Conservation (phyloP, 2,329 filamentous ascomycete genomes). For the Helminthosporium solani region DNA sequence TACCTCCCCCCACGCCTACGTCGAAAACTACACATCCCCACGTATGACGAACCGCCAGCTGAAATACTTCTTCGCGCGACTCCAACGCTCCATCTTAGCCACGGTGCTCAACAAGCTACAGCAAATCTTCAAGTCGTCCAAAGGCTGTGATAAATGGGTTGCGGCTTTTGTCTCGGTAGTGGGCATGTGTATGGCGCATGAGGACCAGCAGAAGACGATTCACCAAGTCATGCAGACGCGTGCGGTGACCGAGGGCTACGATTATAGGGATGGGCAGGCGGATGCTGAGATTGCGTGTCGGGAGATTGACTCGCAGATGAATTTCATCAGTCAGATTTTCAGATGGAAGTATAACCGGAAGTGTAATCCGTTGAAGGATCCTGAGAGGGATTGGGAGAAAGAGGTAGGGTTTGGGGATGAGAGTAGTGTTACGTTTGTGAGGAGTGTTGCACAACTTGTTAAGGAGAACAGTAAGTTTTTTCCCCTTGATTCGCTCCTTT, state of each 20-base stretch:
- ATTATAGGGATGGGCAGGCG: slow-evolving; percentile 28
- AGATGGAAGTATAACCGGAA: slow-evolving; percentile 51
- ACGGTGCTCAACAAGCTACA: slow-evolving; percentile 50
- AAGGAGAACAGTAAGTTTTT: slow-evolving; percentile 45
- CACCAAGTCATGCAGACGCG: slow-evolving; percentile 47
- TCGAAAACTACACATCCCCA: slow-evolving; percentile 41
- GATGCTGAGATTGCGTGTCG: slow-evolving; percentile 44
- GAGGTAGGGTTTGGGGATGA: slow-evolving; percentile 38
- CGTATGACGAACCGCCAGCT: slow-evolving; percentile 52
- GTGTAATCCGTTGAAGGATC: slow-evolving; percentile 42
- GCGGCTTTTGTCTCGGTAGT: slow-evolving; percentile 49
- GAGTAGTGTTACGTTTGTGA: slow-evolving; percentile 39
- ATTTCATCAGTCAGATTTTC: slow-evolving; percentile 49
- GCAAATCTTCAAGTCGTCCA: slow-evolving; percentile 47
- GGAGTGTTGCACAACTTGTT: slow-evolving; percentile 41
- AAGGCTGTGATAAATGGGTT: slow-evolving; percentile 49
- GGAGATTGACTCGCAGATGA: slow-evolving; percentile 48
- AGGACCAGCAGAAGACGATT: slow-evolving; percentile 50
- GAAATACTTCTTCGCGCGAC: slow-evolving; percentile 51
- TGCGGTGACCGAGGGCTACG: slow-evolving; percentile 30
- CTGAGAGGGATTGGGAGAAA: slow-evolving; percentile 43
- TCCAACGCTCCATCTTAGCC: slow-evolving; percentile 46
- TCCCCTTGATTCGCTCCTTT: background rate
- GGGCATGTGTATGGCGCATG: slow-evolving; percentile 50
- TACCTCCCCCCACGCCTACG: slow-evolving; percentile 28